phyloP scores from a whole-genome alignment of 768 basidiomycete genomes.

The Tulasnella sp. region DNA sequence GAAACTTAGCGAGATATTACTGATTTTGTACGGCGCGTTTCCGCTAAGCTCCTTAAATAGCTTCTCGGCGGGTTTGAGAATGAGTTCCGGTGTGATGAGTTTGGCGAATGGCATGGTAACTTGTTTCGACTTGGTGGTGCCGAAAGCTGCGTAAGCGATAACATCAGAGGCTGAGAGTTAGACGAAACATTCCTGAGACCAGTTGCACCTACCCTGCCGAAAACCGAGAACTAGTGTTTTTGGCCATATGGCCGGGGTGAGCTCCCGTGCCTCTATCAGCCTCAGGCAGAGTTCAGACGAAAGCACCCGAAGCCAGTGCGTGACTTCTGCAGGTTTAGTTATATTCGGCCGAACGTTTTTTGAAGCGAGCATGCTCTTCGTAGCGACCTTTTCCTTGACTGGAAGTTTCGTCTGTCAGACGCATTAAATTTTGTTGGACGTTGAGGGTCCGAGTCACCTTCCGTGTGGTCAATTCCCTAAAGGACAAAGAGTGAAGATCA shows the following conservation, averaged over 20 bases:
- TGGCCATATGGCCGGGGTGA: constrained; percentile 75
- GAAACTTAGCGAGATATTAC: constrained; percentile 64
- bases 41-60: constrained; percentile 86
- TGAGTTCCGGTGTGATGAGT: constrained; percentile 64
- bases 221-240: constrained; percentile 79
- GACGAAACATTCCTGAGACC: neutral
- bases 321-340: constrained; percentile 62
- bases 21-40: constrained; percentile 51
- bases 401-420: constrained; percentile 1
- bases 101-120: constrained; percentile 76
- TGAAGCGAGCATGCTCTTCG: constrained; percentile 94
- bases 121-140: constrained; percentile 59
- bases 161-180: neutral
- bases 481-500: constrained; percentile 16
- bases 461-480: constrained; percentile 80
- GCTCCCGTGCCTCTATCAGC: constrained; percentile 70
- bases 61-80: constrained; percentile 66
- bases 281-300: constrained; percentile 84
- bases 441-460: constrained; percentile 46
- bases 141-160: constrained; percentile 43
- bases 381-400: constrained; percentile 79
- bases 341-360: constrained; percentile 85
- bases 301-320: constrained; percentile 86
- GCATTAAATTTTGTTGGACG: neutral
- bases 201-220: constrained; percentile 48